Evolutionary conservation across 23 red algal species (phyloP), one percentile per base, ranked within the genome.

Genomic region (Cyanidioschyzon merolae): DNA sequence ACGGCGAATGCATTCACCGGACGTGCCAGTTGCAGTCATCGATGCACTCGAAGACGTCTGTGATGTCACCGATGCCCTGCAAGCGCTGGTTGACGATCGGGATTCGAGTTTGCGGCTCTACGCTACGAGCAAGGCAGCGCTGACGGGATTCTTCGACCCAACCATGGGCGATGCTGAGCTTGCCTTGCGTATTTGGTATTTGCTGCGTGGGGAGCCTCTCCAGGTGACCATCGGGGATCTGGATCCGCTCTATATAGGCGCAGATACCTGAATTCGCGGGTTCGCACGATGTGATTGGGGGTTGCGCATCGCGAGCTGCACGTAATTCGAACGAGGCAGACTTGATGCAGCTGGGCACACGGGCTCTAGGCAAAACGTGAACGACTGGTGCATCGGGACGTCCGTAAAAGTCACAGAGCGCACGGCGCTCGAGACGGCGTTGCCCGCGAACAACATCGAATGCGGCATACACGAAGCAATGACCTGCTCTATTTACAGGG

Each of bases 71-170:
- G 91, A 87, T 80, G 77, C 80, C 15, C 57, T 95, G 54, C 91
- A 95, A 37, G 68, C 74, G 16, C 79, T 95, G 29, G 91, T 95
- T 26, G 91, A 86, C 41, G n/a, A 71, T 71, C 63, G 32, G 7
- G 82, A 86, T 0, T 88, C 84, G 32, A 39, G 58, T 0, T 37
- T 95, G 86, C 87, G 86, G 32, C 76, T 95, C 26, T 81, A 86
- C 27, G 81, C 84, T 2, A 81, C 41, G 18, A 89, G 87, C n/a
- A 98, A 98, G 32, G 82, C 80, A 0, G 80, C 85, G 0, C 67
- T 98, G 2, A 84, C 67, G 36, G 94, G 94, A 2, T 89, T 98
- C 41, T 98, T 84, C 84, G 94, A 98, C 57, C 94, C 94, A 16
- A 98, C 88, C 1, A 7, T 71, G 29, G n/a, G 32, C 63, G 63